A percentile compares a stretch with the other conserved stretches of the same genome.
Conservation (phyloP, 495 filamentous ascomycete species). For the Achaetomiella virescens region DNA sequence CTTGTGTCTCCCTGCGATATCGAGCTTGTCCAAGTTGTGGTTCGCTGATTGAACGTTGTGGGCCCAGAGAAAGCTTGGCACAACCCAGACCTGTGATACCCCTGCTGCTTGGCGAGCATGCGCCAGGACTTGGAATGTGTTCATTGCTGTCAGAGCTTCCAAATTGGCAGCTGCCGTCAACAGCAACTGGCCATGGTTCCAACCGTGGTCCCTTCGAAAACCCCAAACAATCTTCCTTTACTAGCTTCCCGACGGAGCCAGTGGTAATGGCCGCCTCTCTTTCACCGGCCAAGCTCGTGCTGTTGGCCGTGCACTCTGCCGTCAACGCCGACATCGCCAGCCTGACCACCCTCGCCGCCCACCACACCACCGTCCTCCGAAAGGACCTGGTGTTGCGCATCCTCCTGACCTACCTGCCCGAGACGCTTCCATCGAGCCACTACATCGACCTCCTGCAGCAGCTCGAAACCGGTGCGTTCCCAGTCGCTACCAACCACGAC, state of each 20-base stretch:
- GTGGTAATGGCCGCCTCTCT: constrained; percentile 39
- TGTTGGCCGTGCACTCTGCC: constrained; percentile 59
- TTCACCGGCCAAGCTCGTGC: constrained; percentile 53
- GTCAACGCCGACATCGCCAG: constrained; percentile 51
- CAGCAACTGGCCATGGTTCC: neutral
- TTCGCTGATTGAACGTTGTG: too few relatives aligned
- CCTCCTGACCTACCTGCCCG: constrained; percentile 78
- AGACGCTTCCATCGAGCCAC: constrained; percentile 57
- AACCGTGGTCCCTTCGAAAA: neutral
- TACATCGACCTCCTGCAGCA: constrained; percentile 58
- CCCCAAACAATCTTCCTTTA: neutral
- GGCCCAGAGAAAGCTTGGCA: neutral
- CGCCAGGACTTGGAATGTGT: constrained; percentile 6
- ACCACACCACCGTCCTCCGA: constrained; percentile 50
- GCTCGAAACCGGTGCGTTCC: constrained; percentile 41
- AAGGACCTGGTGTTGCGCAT: constrained; percentile 70
- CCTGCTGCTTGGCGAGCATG: neutral
- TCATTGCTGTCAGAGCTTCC: constrained; percentile 1
- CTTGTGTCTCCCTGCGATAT: too few relatives aligned
- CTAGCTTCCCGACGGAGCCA: neutral
- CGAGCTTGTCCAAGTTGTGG: too few relatives aligned
- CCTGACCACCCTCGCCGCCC: constrained; percentile 56
- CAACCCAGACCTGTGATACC: neutral
- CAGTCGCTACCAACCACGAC: constrained; percentile 21
- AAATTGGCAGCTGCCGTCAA: neutral